Base-by-base conservation (phyloP, 345 rosid species). In the Lenwebbia sp. region DNA sequence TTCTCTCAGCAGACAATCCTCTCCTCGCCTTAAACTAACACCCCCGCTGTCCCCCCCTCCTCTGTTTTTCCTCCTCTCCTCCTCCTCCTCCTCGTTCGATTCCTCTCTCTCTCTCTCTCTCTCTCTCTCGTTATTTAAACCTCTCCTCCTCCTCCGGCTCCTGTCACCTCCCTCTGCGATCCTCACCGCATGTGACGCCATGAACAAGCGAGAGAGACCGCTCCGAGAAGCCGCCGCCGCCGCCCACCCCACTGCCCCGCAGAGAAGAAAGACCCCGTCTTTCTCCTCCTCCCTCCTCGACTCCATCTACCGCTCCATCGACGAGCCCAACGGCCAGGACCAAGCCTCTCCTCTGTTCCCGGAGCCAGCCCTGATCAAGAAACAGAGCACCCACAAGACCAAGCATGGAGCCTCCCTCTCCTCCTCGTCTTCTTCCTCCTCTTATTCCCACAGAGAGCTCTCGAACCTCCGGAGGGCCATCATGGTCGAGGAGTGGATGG, bases 211-310 rank as follows among this genome's bases (percentile, higher is more conserved):
- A 82, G 92, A 91, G 85, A 87, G 89, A 84, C 89, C 89, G 70
- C 53, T 87, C 1, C 28, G 81, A 83, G 88, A 86, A 13, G n/a
- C 78, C 47, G 25, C 78, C 78, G 26, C 26, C 74, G 5, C 41
- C 74, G 1, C 23, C 57, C 78, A 19, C 6, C 47, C 78, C 37
- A 65, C 90, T 3, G 17, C 88, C 57, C 92, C 93, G 86, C 98
- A 91, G 28, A 93, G 92, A 75, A 95, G 94, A 85, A 92, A 95
- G 88, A 91, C 95, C 76, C 95, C 97, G 40, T 96, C 99, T 56
- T 96, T 96, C 91, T 96, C 99, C 86, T 95, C 99, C 10, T 90
- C 94, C 74, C 91, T 95, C 65, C 96, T 96, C 25, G 99, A 96
- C 51, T 85, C 97, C 54, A 92, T 96, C 70, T 93, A 91, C 87